Evolutionary conservation across 768 basidiomycete species (phyloP).

Genomic region (Rhodotorula sphaerocarpa): DNA sequence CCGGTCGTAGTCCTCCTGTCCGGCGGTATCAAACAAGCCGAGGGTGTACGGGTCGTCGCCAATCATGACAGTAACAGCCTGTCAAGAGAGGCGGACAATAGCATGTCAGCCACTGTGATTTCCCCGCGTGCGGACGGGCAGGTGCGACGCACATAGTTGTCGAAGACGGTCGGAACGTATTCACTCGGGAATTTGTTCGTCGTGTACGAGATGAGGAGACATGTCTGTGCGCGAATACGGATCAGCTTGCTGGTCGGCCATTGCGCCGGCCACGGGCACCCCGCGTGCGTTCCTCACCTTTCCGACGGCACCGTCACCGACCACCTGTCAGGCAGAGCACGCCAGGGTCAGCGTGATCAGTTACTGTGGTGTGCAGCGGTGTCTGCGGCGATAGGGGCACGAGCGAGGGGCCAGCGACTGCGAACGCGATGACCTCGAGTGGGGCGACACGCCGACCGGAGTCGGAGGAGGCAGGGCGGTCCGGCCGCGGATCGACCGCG

Average conservation of each 20-base stretch:
- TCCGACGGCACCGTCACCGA: constrained; percentile 95
- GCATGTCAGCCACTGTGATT: too few relatives aligned
- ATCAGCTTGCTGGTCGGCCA: background rate
- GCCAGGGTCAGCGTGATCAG: too few relatives aligned
- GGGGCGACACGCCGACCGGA: background rate
- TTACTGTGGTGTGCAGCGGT: too few relatives aligned
- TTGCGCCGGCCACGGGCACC: background rate
- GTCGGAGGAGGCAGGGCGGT: background rate
- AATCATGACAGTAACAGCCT: constrained; percentile 99
- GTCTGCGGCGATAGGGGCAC: background rate
- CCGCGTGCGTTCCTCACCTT: constrained; percentile 68
- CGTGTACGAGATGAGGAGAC: constrained; percentile 87
- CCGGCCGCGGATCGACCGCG: too few relatives aligned
- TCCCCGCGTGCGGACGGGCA: too few relatives aligned
- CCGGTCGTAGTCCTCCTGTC: constrained; percentile 99
- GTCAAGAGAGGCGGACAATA: too few relatives aligned
- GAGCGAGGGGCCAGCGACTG: too few relatives aligned
- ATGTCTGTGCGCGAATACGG: constrained; percentile 63
- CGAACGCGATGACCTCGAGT: too few relatives aligned
- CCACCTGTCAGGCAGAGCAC: constrained; percentile 45
- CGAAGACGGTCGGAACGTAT: constrained; percentile 96
- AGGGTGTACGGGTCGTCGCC: constrained; percentile 98
- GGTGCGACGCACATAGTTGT: constrained; percentile 68
- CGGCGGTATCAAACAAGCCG: constrained; percentile 96
- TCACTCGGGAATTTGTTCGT: constrained; percentile 98